Percentiles rank a stretch among this genome's conserved stretches.
Conservation (phyloP, 306 rosid genomes). For the Cucumis sativus region DNA sequence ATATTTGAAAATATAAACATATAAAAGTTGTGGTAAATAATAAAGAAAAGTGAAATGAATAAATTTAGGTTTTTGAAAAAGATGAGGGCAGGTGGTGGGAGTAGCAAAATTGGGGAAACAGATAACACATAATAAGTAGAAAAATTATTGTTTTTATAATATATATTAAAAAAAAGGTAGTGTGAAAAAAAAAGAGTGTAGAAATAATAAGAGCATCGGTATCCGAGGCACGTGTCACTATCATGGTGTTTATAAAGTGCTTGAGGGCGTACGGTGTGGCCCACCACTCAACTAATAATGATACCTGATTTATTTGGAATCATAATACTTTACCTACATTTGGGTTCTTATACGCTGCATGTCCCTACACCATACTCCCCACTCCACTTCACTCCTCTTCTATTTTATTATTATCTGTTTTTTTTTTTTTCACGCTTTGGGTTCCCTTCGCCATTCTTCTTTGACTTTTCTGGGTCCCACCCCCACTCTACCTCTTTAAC, state of each 20-base stretch:
- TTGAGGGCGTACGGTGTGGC: neutral
- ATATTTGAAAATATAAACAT: too few relatives aligned
- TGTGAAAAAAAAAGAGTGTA: too few relatives aligned
- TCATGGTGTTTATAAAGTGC: constrained; percentile 8
- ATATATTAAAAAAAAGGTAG: too few relatives aligned
- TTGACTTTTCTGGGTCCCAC: neutral
- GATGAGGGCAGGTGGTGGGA: neutral
- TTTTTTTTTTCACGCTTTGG: too few relatives aligned
- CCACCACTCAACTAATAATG: constrained; percentile 8
- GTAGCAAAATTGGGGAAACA: neutral
- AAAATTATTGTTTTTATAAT: too few relatives aligned
- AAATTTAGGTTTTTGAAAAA: neutral
- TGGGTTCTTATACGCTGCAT: constrained; percentile 3
- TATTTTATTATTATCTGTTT: too few relatives aligned
- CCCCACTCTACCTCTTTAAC: too few relatives aligned
- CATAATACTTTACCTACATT: constrained; percentile 2
- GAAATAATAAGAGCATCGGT: neutral
- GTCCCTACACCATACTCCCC: constrained; percentile 4
- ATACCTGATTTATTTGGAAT: constrained; percentile 12
- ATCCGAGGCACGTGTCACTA: constrained; percentile 17
- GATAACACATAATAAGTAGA: neutral
- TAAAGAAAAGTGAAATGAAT: neutral
- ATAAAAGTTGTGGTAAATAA: too few relatives aligned
- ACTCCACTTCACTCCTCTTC: neutral
- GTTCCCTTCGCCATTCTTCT: too few relatives aligned